Base-by-base conservation (phyloP, 768 basidiomycete species). In the Pleurotus cornucopiae region DNA sequence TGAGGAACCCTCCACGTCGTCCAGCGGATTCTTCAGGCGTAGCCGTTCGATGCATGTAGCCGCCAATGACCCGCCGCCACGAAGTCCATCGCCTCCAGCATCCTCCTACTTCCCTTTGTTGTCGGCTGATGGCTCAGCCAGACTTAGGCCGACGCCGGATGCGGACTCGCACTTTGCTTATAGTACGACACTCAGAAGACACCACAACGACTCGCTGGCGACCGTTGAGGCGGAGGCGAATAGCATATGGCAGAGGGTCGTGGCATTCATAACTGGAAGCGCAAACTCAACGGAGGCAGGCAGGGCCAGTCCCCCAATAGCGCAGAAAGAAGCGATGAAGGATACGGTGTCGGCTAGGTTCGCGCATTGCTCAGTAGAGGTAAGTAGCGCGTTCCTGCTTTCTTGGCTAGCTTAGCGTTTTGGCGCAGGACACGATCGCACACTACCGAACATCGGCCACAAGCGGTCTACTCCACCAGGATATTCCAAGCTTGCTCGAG, bases 121-220 rank as follows among this genome's bases (percentile, higher is more conserved):
- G 30, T 75, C 80, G 16, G 74, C 71, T 53, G 75, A 82, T 69
- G 65, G 74, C 44, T 69, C 71, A 46, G 70, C 73, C 12, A 77
- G 82, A 58, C 74, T 85, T 7, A 76, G 82, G 34, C 83, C 86
- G 0, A 76, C 82, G 0, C 76, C 86, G 0, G 84, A 83, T 51
- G 88, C 91, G 1, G 77, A 80, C 26, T 67, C 81, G 3, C 91
- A 93, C 64, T 93, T 93, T 63, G 85, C 89, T 1, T 92, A 90
- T 68, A 91, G 88, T 61, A 92, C 90, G 0, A 89, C 87, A 0
- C 75, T 93, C 16, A 73, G 90, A 25, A 68, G 91, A 54, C 91
- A 92, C 57, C 76, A 80, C 18, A 70, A 72, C 0, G 84, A 86
- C 16, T 73, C 76, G 0, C 64, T 81, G 39, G 65, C 71, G 7